Base-by-base conservation (phyloP, 2,329 filamentous ascomycete species). In the Fusarium udum region DNA sequence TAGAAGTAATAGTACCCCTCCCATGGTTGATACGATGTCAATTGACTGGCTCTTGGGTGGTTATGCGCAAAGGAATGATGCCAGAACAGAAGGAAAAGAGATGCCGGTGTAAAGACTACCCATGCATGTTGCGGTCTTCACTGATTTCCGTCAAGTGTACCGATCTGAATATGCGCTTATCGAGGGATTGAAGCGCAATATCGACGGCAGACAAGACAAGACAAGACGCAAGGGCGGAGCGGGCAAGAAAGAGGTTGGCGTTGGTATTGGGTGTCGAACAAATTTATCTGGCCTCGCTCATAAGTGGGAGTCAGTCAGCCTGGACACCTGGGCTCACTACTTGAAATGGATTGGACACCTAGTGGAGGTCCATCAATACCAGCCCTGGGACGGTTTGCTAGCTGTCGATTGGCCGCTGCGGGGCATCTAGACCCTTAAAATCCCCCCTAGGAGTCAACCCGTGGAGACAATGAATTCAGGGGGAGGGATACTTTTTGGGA, bases 1-100 rank as follows among this genome's bases (percentile, higher is more conserved):
- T 43, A 85, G 78, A 60, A 85, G 79, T 68, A 85, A 73, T 51
- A 84, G 74, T 64, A 85, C 78, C 43, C 82, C 81, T 61, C 81
- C 82, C 83, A 85, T 85, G 73, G 56, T 79, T 71, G 67, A 28
- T 73, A 37, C 52, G 67, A 58, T 73, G 51, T 67, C 69, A 56
- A 64, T 65, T 64, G 60, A 39, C 55, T 64, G 60, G 34, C 55
- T 45, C 37, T 62, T 57, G 59, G 61, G 57, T 58, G 53, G 46
- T 56, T 58, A 59, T 67, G 70, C 64, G 55, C 69, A 66, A 61
- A 61, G 45, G 57, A 39, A 55, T 51, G 59, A 69, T 71, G 58
- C 39, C 42, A 64, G 55, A 16, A 36, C 39, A 64, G 58, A 64
- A 53, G 52, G 32, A 53, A 69, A 65, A 59, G 42, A 45, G 52